Evolutionary conservation across 148 eudicot genomes (phyloP).

Genomic region (Rhododendron molle): DNA sequence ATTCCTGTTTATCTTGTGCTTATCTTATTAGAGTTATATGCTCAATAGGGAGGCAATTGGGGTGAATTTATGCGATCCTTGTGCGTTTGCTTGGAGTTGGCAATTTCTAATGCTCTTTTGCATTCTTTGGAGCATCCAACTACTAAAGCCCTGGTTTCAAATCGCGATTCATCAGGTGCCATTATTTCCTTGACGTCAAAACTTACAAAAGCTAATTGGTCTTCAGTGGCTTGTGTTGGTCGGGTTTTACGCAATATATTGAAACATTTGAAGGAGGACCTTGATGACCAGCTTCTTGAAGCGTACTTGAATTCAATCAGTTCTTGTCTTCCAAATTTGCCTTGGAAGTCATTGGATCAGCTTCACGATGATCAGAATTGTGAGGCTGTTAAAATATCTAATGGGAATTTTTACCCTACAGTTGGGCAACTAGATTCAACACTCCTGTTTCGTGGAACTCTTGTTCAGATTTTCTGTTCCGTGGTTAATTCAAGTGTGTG

Average conservation of each 20-base stretch:
- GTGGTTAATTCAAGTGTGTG: constrained; percentile 31
- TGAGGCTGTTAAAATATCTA: constrained; percentile 15
- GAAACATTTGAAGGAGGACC: constrained; percentile 46
- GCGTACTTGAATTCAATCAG: constrained; percentile 27
- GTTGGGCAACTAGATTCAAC: constrained; percentile 26
- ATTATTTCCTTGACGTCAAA: constrained; percentile 15
- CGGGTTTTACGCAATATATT: constrained; percentile 50
- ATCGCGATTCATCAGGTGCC: constrained; percentile 18
- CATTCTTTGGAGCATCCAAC: constrained; percentile 18
- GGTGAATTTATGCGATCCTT: constrained; percentile 35
- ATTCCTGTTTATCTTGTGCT: background rate
- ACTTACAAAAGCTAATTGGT: constrained; percentile 46
- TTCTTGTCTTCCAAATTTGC: constrained; percentile 33
- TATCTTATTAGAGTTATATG: constrained; percentile 7
- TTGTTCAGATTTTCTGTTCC: constrained; percentile 72
- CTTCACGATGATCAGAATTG: constrained; percentile 10
- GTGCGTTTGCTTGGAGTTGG: constrained; percentile 50
- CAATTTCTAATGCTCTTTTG: constrained; percentile 35
- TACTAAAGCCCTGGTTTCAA: constrained; percentile 14
- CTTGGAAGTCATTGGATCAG: constrained; percentile 46
- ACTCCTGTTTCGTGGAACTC: constrained; percentile 46
- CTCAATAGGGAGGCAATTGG: constrained; percentile 49
- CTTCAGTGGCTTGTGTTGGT: constrained; percentile 42
- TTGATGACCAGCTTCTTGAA: constrained; percentile 33
- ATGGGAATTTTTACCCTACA: constrained; percentile 7